Conservation (phyloP, 2,329 filamentous ascomycete genomes). For the Nothophoma quercina region DNA sequence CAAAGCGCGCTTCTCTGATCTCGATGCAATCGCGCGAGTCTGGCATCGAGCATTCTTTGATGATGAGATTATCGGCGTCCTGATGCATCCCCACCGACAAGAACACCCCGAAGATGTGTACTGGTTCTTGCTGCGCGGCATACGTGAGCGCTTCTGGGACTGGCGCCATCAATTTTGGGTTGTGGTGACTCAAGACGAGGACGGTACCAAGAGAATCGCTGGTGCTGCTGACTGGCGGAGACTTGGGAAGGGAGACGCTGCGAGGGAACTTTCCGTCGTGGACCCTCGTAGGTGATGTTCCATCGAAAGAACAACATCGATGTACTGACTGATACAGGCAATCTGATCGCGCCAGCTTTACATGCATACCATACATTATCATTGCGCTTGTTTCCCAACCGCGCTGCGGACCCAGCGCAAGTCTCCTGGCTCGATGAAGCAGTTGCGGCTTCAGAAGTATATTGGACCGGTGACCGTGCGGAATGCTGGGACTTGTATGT, state of each 20-base stretch:
- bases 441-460: constrained; percentile 26
- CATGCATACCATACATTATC: constrained; percentile 22
- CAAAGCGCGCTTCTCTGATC: constrained; percentile 24
- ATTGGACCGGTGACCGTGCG: constrained; percentile 36
- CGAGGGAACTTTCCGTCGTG: constrained; percentile 18
- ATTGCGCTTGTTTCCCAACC: constrained; percentile 34
- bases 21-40: constrained; percentile 30
- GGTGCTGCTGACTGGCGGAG: constrained; percentile 42
- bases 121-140: constrained; percentile 37
- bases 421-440: constrained; percentile 31
- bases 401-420: constrained; percentile 33
- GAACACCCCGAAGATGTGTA: constrained; percentile 39
- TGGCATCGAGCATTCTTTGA: constrained; percentile 42
- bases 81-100: constrained; percentile 44
- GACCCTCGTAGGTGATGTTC: constrained; percentile 29
- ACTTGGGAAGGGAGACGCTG: constrained; percentile 30
- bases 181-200: constrained; percentile 19
- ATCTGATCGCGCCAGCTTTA: constrained; percentile 25
- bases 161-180: constrained; percentile 39
- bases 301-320: no score
- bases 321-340: no score
- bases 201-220: constrained; percentile 21
- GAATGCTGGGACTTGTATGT: constrained; percentile 42
- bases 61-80: constrained; percentile 41
- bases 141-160: constrained; percentile 39